phyloP scores from a whole-genome alignment of 2,329 filamentous ascomycete genomes.

The Cladosporium sp. region DNA sequence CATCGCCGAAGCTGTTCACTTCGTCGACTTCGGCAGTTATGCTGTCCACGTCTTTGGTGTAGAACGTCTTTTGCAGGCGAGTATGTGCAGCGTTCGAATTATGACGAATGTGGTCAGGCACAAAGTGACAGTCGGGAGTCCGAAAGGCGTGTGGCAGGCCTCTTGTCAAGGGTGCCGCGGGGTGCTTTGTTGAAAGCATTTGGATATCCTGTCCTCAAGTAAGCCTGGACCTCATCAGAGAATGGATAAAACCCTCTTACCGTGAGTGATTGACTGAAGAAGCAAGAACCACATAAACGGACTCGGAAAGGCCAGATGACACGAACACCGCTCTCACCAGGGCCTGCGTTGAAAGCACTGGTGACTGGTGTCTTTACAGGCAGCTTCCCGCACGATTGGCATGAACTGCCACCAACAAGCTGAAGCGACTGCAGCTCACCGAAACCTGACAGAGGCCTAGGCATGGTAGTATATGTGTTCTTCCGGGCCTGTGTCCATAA shows the following conservation, averaged over 20 bases:
- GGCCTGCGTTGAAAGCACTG: constrained; percentile 56
- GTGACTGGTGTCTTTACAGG: constrained; percentile 27
- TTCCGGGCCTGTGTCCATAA: constrained; percentile 71
- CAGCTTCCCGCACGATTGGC: constrained; percentile 62
- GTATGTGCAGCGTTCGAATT: constrained; percentile 43
- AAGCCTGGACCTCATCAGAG: constrained; percentile 19
- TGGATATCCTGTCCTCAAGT: constrained; percentile 59
- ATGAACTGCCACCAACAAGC: constrained; percentile 58
- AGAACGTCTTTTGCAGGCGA: constrained; percentile 63
- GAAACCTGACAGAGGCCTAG: constrained; percentile 60
- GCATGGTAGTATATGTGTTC: constrained; percentile 62
- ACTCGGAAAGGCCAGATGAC: constrained; percentile 69
- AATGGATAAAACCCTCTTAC: constrained; percentile 42
- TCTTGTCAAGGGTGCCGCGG: constrained; percentile 57
- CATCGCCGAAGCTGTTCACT: constrained; percentile 62
- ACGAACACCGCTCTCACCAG: constrained; percentile 57
- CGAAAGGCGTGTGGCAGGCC: constrained; percentile 68
- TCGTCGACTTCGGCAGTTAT: constrained; percentile 60
- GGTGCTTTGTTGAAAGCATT: constrained; percentile 54
- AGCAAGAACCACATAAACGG: constrained; percentile 63
- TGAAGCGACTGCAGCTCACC: constrained; percentile 75
- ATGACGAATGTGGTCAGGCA: constrained; percentile 55
- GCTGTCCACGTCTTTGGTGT: constrained; percentile 57
- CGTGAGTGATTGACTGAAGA: constrained; percentile 59
- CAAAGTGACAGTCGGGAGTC: constrained; percentile 57